These are phyloP conservation scores for Backusella tuberculispora DNA, from an alignment of 192 early-diverging fungal genomes.

Conservation along the genomic window DNA sequence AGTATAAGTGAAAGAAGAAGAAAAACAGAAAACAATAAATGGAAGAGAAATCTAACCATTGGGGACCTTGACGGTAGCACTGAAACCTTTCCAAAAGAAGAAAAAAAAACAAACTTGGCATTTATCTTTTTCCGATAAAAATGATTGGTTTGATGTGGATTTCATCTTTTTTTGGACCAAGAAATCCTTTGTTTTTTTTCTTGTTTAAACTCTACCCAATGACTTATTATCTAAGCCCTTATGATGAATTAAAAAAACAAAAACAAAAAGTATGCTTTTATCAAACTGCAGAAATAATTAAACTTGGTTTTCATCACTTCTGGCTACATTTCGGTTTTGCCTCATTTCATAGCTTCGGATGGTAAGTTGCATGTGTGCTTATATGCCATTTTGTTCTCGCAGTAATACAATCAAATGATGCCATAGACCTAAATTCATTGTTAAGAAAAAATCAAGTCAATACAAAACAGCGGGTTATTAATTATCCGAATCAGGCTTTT, in stretches of 20 bases:
- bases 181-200: no score
- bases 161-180: neutral
- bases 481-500: neutral
- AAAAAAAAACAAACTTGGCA: neutral
- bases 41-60: constrained; percentile 11
- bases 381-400: neutral
- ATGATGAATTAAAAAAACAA: neutral
- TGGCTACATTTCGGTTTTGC: neutral
- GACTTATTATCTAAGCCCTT: neutral
- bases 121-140: neutral
- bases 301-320: neutral
- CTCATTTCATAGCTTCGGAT: neutral
- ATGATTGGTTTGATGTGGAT: constrained; percentile 7
- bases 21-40: constrained; percentile 9
- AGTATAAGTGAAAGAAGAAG: neutral
- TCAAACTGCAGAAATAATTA: no score
- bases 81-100: constrained; percentile 2
- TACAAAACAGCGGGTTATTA: neutral
- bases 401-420: neutral
- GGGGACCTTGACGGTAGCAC: constrained; percentile 3
- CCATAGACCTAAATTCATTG: neutral
- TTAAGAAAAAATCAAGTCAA: neutral
- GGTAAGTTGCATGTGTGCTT: neutral
- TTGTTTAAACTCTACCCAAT: neutral
- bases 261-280: neutral